These are phyloP conservation scores for Lumnitzera littorea DNA, from an alignment of 345 rosid genomes.

Conservation along the genomic window DNA sequence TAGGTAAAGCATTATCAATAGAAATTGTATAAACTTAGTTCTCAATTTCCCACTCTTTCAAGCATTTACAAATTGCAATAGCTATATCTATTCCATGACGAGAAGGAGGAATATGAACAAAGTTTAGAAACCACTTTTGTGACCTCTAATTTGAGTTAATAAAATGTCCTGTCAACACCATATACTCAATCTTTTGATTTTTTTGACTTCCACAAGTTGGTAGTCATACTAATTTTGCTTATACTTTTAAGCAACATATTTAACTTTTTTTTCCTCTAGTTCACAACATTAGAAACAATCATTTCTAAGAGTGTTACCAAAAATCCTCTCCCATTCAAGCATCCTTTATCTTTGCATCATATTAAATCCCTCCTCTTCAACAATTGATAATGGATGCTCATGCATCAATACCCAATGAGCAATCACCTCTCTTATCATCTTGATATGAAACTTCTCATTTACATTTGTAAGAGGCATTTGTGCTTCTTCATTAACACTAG, in stretches of 20 bases:
- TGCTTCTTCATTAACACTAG: too few relatives aligned
- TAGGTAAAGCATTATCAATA: not conserved
- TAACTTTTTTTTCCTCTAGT: not conserved
- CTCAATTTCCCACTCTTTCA: slow-evolving; percentile 4
- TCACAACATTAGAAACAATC: not conserved
- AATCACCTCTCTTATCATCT: not conserved
- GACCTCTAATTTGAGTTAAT: not conserved
- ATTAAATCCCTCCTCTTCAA: not conserved
- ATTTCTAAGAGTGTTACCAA: not conserved
- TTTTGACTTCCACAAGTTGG: not conserved
- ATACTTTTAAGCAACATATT: not conserved
- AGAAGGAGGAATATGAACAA: slow-evolving; percentile 10
- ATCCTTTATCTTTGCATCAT: not conserved
- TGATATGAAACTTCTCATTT: not conserved
- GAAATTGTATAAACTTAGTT: not conserved
- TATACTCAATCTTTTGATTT: slow-evolving; percentile 3
- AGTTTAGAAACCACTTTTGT: not conserved
- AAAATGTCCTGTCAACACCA: not conserved
- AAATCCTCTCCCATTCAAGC: not conserved
- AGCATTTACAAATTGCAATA: slow-evolving; percentile 1
- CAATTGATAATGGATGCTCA: not conserved
- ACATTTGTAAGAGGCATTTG: too few relatives aligned
- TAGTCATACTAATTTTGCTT: not conserved
- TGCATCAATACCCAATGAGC: not conserved
- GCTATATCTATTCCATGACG: not conserved